A percentile compares a stretch with the other conserved stretches of the same genome.
These are phyloP conservation scores for Diplodia intermedia DNA, from an alignment of 2,329 filamentous ascomycete genomes.

Conservation along the genomic window DNA sequence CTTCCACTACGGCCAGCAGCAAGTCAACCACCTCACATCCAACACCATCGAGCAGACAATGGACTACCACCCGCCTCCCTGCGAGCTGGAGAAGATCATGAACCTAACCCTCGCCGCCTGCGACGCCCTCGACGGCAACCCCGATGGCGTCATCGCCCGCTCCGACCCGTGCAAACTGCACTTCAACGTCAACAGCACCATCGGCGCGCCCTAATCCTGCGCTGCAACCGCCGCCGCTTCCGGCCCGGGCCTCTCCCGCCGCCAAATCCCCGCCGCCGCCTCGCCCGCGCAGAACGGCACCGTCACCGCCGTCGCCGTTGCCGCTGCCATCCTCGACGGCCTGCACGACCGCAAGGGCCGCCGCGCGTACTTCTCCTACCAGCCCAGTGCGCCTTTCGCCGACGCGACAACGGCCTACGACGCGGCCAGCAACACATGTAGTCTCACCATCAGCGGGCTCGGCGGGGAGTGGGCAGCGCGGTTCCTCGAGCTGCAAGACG, in stretches of 20 bases:
- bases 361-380: constrained; percentile 53
- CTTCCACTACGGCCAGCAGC: constrained; percentile 55
- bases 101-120: constrained; percentile 63
- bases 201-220: constrained; percentile 57
- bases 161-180: constrained; percentile 57
- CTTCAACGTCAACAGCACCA: constrained; percentile 55
- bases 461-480: constrained; percentile 53
- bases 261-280: constrained; percentile 18
- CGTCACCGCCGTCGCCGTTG: constrained; percentile 41
- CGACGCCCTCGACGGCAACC: constrained; percentile 62
- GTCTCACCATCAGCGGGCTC: constrained; percentile 41
- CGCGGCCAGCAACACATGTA: constrained; percentile 42
- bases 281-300: constrained; percentile 43
- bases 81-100: constrained; percentile 60
- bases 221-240: constrained; percentile 41
- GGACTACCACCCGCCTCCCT: constrained; percentile 53
- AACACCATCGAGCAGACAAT: constrained; percentile 50
- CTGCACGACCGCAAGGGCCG: constrained; percentile 50
- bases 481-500: constrained; percentile 46
- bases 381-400: constrained; percentile 41
- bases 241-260: neutral
- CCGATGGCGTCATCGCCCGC: constrained; percentile 61
- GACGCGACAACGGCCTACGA: constrained; percentile 49
- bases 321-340: constrained; percentile 42
- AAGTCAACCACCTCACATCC: constrained; percentile 53